A percentile compares a stretch with the other conserved stretches of the same genome.
Evolutionary conservation across 805 yeast species (phyloP).

Genomic region (Scheffersomyces amazonensis): DNA sequence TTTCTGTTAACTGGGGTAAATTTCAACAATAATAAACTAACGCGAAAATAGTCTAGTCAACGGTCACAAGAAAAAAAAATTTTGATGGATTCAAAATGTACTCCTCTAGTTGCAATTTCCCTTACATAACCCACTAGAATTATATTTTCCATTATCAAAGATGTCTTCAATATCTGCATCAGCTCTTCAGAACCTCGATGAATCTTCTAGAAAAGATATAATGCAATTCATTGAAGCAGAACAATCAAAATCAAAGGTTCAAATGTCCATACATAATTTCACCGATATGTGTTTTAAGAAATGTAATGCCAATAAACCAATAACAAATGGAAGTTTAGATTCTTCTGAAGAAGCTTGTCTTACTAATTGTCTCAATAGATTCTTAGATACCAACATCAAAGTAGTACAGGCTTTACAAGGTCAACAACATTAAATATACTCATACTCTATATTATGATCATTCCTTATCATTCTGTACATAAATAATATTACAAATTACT

Average conservation of each 20-base stretch:
- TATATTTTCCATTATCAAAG: too few relatives aligned
- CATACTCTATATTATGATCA: too few relatives aligned
- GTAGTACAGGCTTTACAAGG: constrained; percentile 60
- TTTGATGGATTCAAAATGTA: not conserved
- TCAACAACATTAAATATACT: too few relatives aligned
- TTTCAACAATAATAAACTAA: too few relatives aligned
- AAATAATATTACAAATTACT: too few relatives aligned
- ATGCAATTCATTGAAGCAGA: constrained; percentile 76
- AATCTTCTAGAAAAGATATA: constrained; percentile 68
- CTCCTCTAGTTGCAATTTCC: not conserved
- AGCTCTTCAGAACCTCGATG: constrained; percentile 50
- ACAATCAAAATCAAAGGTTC: constrained; percentile 83
- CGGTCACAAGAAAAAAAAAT: too few relatives aligned
- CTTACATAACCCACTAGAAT: constrained; percentile 1
- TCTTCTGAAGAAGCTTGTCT: constrained; percentile 68
- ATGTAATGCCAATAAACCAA: constrained; percentile 54
- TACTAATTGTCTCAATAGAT: constrained; percentile 78
- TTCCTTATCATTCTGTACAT: too few relatives aligned
- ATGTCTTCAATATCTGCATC: constrained; percentile 37
- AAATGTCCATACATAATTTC: constrained; percentile 80
- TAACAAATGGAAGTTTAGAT: constrained; percentile 49
- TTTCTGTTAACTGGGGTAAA: too few relatives aligned
- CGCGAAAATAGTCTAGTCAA: too few relatives aligned
- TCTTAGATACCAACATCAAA: constrained; percentile 81
- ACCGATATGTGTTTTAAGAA: constrained; percentile 89